Conservation (phyloP, 768 basidiomycete genomes). For the Lactarius hengduanensis region DNA sequence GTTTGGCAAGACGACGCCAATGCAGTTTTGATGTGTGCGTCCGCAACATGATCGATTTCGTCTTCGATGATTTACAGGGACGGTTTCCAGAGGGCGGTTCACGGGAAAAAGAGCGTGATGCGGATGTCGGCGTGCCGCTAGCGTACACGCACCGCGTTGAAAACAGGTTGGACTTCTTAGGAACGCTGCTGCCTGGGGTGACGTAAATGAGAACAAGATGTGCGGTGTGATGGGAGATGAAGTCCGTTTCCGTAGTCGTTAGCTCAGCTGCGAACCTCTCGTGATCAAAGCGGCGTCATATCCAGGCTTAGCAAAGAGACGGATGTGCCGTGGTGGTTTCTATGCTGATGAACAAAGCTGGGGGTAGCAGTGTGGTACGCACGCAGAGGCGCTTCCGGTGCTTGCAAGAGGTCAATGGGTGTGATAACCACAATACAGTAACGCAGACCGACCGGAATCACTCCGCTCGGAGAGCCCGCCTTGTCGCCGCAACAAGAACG, state of each 20-base stretch:
- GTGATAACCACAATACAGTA: not conserved
- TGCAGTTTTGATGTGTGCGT: no score
- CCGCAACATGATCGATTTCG: no score
- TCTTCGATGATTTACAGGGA: no score
- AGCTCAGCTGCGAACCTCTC: slow-evolving; percentile 37
- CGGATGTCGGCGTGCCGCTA: slow-evolving; percentile 39
- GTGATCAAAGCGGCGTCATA: slow-evolving; percentile 44
- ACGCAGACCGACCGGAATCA: not conserved
- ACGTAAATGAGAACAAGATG: not conserved
- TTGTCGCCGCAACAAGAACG: no score
- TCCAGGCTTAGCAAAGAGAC: slow-evolving; percentile 41
- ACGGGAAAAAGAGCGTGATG: slow-evolving; percentile 40
- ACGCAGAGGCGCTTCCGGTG: slow-evolving; percentile 44
- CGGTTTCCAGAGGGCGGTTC: no score
- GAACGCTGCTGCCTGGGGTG: slow-evolving; percentile 40
- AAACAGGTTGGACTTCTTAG: slow-evolving; percentile 37
- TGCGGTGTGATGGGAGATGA: not conserved
- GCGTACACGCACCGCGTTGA: slow-evolving; percentile 36
- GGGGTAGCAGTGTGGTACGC: slow-evolving; percentile 22
- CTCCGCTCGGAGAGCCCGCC: no score
- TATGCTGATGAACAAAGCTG: not conserved
- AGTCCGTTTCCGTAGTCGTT: slow-evolving; percentile 34
- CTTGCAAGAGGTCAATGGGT: slow-evolving; percentile 30
- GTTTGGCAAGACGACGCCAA: no score
- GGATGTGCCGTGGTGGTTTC: slow-evolving; percentile 29